These are phyloP conservation scores for Candida smagusa DNA, from an alignment of 1,139 yeast genomes.

Conservation along the genomic window DNA sequence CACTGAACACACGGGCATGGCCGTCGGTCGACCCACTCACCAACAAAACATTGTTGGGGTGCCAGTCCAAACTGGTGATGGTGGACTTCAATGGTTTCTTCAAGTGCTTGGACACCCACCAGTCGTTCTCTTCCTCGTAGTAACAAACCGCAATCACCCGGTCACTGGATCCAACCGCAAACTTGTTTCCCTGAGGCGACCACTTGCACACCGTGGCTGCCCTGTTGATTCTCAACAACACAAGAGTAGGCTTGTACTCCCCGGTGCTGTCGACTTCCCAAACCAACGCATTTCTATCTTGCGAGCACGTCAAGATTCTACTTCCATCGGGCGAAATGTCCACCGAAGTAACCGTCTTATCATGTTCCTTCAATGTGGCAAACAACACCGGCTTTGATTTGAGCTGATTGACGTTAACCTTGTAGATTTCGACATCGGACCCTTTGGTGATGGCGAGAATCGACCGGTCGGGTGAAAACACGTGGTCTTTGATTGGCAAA, in stretches of 20 bases:
- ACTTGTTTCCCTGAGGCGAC: slow-evolving; percentile 91
- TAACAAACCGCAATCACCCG: slow-evolving; percentile 93
- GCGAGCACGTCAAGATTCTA: slow-evolving; percentile 92
- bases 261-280: slow-evolving; percentile 70
- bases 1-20: slow-evolving; percentile 90
- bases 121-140: slow-evolving; percentile 92
- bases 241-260: slow-evolving; percentile 80
- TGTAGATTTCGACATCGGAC: slow-evolving; percentile 71
- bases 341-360: slow-evolving; percentile 90
- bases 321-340: slow-evolving; percentile 84
- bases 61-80: slow-evolving; percentile 86
- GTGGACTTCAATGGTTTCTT: slow-evolving; percentile 92
- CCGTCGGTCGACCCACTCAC: slow-evolving; percentile 96
- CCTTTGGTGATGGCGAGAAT: slow-evolving; percentile 81
- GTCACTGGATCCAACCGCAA: slow-evolving; percentile 97
- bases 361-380: slow-evolving; percentile 77
- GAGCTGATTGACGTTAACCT: slow-evolving; percentile 32
- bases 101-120: slow-evolving; percentile 99
- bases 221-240: slow-evolving; percentile 83
- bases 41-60: slow-evolving; percentile 83
- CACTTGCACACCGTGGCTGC: slow-evolving; percentile 93
- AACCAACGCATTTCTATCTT: slow-evolving; percentile 95
- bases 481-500: slow-evolving; percentile 86
- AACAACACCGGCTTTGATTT: slow-evolving; percentile 46
- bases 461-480: slow-evolving; percentile 68